phyloP scores from a whole-genome alignment of 2,329 filamentous ascomycete genomes.

The Samsoniella hepiali region DNA sequence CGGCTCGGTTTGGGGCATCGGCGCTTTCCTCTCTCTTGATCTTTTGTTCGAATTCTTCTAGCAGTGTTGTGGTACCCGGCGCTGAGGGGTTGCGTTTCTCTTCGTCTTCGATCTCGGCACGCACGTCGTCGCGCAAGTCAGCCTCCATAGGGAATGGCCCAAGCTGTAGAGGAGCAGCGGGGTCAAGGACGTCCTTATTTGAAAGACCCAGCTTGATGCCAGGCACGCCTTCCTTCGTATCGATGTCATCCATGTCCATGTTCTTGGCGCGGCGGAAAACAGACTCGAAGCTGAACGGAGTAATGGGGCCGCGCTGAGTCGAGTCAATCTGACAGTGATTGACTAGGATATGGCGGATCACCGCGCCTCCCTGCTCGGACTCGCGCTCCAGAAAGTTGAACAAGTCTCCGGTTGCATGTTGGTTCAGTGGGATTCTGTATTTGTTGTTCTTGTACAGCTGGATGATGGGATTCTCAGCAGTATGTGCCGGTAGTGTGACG shows the following conservation, averaged over 20 bases:
- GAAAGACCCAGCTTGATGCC: slow-evolving; percentile 60
- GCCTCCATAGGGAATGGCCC: slow-evolving; percentile 80
- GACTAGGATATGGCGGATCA: slow-evolving; percentile 72
- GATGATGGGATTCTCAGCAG: slow-evolving; percentile 71
- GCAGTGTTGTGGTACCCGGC: slow-evolving; percentile 66
- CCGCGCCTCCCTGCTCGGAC: slow-evolving; percentile 71
- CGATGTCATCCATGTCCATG: slow-evolving; percentile 59
- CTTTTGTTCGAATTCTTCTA: slow-evolving; percentile 84
- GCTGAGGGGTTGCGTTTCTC: slow-evolving; percentile 73
- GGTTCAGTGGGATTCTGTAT: slow-evolving; percentile 86
- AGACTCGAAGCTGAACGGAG: slow-evolving; percentile 61
- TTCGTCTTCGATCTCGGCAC: slow-evolving; percentile 81
- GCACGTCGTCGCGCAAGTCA: slow-evolving; percentile 79
- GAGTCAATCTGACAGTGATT: slow-evolving; percentile 56
- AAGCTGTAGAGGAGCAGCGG: slow-evolving; percentile 62
- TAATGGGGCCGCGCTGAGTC: slow-evolving; percentile 59
- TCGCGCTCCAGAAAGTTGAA: slow-evolving; percentile 90
- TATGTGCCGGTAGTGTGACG: slow-evolving; percentile 73
- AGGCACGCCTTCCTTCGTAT: slow-evolving; percentile 63
- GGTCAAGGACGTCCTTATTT: slow-evolving; percentile 58
- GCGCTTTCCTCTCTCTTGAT: slow-evolving; percentile 86
- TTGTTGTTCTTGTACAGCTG: slow-evolving; percentile 82
- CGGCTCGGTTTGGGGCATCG: slow-evolving; percentile 73
- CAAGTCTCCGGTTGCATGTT: slow-evolving; percentile 75
- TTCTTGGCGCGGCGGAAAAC: slow-evolving; percentile 57